phyloP scores from a whole-genome alignment of 495 filamentous ascomycete species.

The Margaritispora aquatica region DNA sequence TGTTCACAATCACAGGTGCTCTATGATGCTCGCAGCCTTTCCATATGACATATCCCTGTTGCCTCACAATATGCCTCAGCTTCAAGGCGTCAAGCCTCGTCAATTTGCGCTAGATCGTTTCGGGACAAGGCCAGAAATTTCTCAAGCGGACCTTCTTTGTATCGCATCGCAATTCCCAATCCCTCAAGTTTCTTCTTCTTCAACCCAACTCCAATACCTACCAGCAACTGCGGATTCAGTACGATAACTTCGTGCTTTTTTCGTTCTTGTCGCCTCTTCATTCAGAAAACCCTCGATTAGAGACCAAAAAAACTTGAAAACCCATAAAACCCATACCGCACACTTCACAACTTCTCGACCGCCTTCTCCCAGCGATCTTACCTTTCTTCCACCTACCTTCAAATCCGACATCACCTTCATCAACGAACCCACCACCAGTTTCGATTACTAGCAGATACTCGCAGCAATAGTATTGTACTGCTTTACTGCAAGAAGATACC shows the following conservation, averaged over 20 bases:
- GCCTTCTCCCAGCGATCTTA: slow-evolving; percentile 21
- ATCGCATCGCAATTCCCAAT: no score
- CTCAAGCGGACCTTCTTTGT: slow-evolving; percentile 4
- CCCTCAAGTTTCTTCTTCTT: slow-evolving; percentile 18
- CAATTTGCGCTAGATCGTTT: not conserved
- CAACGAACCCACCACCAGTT: slow-evolving; percentile 8
- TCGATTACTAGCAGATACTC: slow-evolving; percentile 18
- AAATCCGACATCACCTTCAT: slow-evolving; percentile 2
- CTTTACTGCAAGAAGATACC: slow-evolving; percentile 9
- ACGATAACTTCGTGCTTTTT: slow-evolving; percentile 28
- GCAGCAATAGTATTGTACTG: slow-evolving; percentile 12
- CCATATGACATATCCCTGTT: not conserved
- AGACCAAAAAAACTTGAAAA: slow-evolving; percentile 54
- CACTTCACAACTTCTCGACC: slow-evolving; percentile 11
- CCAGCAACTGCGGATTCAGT: slow-evolving; percentile 21
- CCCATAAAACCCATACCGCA: slow-evolving; percentile 21
- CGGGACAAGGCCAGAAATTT: slow-evolving; percentile 2
- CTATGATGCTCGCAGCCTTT: not conserved
- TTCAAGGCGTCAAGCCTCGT: slow-evolving; percentile 1
- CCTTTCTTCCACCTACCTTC: slow-evolving; percentile 21
- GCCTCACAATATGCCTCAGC: not conserved
- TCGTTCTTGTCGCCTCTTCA: slow-evolving; percentile 39
- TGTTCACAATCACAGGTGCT: not conserved
- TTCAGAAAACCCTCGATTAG: slow-evolving; percentile 41
- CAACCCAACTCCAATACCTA: slow-evolving; percentile 20